Percentiles rank a stretch among this genome's conserved stretches.
Conservation (phyloP, 768 basidiomycete species). For the Amanita pallidorosea region DNA sequence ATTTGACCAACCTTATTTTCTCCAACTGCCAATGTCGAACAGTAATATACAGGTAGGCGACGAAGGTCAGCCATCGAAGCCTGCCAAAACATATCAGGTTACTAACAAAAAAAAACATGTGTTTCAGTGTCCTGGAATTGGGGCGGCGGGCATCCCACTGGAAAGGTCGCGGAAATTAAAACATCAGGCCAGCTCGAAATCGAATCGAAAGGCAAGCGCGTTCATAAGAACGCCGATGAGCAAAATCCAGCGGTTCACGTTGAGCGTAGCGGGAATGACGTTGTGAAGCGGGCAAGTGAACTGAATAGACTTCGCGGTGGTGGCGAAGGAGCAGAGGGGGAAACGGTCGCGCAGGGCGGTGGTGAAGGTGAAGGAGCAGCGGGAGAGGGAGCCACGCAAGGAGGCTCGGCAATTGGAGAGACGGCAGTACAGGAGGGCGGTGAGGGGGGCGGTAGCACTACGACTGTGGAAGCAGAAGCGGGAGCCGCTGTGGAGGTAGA, state of each 20-base stretch:
- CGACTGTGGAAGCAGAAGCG: not conserved
- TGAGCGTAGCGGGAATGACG: conserved; percentile 16
- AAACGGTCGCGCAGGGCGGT: not conserved
- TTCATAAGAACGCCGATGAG: conserved; percentile 18
- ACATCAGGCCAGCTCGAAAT: conserved; percentile 17
- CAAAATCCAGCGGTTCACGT: conserved; percentile 19
- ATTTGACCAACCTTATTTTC: not conserved
- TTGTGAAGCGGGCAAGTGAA: conserved; percentile 19
- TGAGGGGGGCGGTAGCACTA: not conserved
- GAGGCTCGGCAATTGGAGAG: not conserved
- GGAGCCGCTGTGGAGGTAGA: not conserved
- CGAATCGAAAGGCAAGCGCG: conserved; percentile 15
- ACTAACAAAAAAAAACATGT: too few relatives aligned
- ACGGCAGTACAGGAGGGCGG: not conserved
- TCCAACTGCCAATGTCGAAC: conserved; percentile 11
- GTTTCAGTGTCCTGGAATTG: conserved; percentile 17
- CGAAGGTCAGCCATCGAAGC: conserved; percentile 9
- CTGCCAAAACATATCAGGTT: not conserved
- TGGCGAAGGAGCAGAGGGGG: not conserved
- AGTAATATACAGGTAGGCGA: conserved; percentile 17
- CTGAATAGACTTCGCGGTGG: conserved; percentile 11
- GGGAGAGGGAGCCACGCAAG: too few relatives aligned
- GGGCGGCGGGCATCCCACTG: conserved; percentile 13
- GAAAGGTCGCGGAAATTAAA: conserved; percentile 15
- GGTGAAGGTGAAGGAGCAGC: not conserved